Evolutionary conservation across 2,329 filamentous ascomycete genomes (phyloP).

Genomic region (Cyphellophora attinorum): DNA sequence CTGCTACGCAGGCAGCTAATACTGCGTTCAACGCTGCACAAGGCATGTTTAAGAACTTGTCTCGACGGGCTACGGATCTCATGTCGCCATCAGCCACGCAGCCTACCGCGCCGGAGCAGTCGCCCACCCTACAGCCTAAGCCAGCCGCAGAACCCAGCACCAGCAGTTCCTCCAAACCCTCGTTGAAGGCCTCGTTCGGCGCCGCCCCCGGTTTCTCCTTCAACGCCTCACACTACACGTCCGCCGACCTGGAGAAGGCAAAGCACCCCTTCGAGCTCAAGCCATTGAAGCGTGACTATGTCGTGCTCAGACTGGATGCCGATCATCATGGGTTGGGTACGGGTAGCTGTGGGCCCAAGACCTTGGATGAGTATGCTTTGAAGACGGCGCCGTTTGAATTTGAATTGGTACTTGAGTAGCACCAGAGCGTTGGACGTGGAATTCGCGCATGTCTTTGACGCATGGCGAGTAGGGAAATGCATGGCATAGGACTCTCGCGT

Average conservation of each 20-base stretch:
- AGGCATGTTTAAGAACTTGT: background rate
- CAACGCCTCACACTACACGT: slow-evolving; percentile 45
- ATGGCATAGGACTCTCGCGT: too few relatives aligned
- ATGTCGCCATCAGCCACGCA: background rate
- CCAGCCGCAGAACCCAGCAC: slow-evolving; percentile 6
- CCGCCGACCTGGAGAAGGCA: slow-evolving; percentile 45
- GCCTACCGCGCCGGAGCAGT: background rate
- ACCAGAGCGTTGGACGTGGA: too few relatives aligned
- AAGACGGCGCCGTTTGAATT: slow-evolving; percentile 6
- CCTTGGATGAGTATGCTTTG: slow-evolving; percentile 8
- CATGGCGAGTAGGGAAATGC: too few relatives aligned
- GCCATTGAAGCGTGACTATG: slow-evolving; percentile 10
- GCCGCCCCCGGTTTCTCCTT: slow-evolving; percentile 39
- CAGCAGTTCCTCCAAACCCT: background rate
- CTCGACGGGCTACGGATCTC: background rate
- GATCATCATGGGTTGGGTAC: slow-evolving; percentile 25
- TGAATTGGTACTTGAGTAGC: slow-evolving; percentile 3
- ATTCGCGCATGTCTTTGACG: too few relatives aligned
- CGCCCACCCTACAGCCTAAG: slow-evolving; percentile 5
- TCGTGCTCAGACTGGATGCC: slow-evolving; percentile 20
- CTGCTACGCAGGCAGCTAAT: too few relatives aligned
- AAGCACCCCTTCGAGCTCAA: slow-evolving; percentile 55
- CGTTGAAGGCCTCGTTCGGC: slow-evolving; percentile 4
- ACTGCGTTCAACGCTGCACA: background rate
- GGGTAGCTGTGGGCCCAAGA: slow-evolving; percentile 14